A percentile compares a stretch with the other conserved stretches of the same genome.
Conservation (phyloP, 129 eudicot species). For the Artemisia argyi region DNA sequence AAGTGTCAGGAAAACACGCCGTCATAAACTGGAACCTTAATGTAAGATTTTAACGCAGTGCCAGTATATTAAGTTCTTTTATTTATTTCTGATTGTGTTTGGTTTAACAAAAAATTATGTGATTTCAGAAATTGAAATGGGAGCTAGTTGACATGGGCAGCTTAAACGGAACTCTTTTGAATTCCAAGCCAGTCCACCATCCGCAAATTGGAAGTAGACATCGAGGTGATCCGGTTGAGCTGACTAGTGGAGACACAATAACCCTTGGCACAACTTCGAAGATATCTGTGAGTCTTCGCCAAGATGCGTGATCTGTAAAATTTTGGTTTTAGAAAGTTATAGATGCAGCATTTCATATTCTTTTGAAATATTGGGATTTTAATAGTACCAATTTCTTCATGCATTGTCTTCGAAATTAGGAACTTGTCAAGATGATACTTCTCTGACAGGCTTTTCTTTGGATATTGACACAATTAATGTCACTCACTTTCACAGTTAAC, state of each 20-base stretch:
- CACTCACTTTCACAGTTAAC: too few species aligned
- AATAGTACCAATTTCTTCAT: neutral
- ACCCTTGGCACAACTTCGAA: slow-evolving; percentile 91
- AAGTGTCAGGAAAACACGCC: slow-evolving; percentile 97
- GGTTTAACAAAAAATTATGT: slow-evolving; percentile 17
- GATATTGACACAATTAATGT: too few species aligned
- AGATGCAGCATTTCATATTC: neutral
- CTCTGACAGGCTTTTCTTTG: too few species aligned
- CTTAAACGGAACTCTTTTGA: slow-evolving; percentile 86
- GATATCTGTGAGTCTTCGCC: slow-evolving; percentile 56
- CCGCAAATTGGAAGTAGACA: slow-evolving; percentile 76
- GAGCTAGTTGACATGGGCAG: slow-evolving; percentile 98
- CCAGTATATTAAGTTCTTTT: neutral
- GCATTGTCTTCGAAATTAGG: neutral
- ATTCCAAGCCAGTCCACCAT: slow-evolving; percentile 61
- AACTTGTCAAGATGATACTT: too few species aligned
- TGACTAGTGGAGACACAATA: slow-evolving; percentile 73
- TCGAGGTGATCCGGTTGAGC: slow-evolving; percentile 88
- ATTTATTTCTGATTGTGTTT: neutral
- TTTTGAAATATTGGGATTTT: neutral
- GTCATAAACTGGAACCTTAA: slow-evolving; percentile 73
- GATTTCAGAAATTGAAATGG: slow-evolving; percentile 85
- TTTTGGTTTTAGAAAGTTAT: neutral
- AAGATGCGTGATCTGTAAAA: neutral
- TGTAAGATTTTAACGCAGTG: slow-evolving; percentile 42